A percentile compares a stretch with the other conserved stretches of the same genome.
Conservation (phyloP, 2,329 filamentous ascomycete species). For the Septoria linicola region DNA sequence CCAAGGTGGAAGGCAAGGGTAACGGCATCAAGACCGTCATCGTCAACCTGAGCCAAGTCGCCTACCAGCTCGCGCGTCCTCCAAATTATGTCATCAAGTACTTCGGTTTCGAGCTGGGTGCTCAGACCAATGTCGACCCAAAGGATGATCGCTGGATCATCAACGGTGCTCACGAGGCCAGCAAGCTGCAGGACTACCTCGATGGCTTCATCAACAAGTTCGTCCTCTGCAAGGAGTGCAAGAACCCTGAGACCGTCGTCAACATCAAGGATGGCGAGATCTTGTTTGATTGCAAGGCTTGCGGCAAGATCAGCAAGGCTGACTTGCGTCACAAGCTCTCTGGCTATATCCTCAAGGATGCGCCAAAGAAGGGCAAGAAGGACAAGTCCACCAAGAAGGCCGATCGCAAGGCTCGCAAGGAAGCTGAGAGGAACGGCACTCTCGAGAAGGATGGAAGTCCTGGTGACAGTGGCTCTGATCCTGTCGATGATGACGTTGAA, state of each 20-base stretch:
- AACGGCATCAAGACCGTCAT: conserved; percentile 99
- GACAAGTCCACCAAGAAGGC: conserved; percentile 95
- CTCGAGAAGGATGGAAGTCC: conserved; percentile 59
- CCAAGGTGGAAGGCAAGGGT: conserved; percentile 99
- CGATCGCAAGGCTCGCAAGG: conserved; percentile 79
- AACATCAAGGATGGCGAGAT: conserved; percentile 92
- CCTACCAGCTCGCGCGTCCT: conserved; percentile 85
- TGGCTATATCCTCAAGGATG: conserved; percentile 95
- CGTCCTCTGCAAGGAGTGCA: conserved; percentile 99
- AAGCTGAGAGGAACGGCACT: conserved; percentile 55
- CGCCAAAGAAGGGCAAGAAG: conserved; percentile 91
- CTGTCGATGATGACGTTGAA: conserved; percentile 62
- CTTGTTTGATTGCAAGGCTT: conserved; percentile 96
- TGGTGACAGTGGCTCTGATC: conserved; percentile 66
- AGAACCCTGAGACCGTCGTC: conserved; percentile 97
- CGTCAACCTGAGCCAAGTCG: conserved; percentile 93
- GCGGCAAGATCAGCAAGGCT: conserved; percentile 87
- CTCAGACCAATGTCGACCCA: conserved; percentile 96
- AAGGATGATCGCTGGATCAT: conserved; percentile 99
- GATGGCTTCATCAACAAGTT: conserved; percentile 99
- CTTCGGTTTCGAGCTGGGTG: conserved; percentile 97
- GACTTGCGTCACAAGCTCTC: conserved; percentile 93
- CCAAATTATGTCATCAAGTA: conserved; percentile 98
- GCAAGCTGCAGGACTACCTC: conserved; percentile 95
- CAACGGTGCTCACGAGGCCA: conserved; percentile 93